These are phyloP conservation scores for Cyberlindnera samutprakarnensis DNA, from an alignment of 805 yeast species.

Conservation along the genomic window DNA sequence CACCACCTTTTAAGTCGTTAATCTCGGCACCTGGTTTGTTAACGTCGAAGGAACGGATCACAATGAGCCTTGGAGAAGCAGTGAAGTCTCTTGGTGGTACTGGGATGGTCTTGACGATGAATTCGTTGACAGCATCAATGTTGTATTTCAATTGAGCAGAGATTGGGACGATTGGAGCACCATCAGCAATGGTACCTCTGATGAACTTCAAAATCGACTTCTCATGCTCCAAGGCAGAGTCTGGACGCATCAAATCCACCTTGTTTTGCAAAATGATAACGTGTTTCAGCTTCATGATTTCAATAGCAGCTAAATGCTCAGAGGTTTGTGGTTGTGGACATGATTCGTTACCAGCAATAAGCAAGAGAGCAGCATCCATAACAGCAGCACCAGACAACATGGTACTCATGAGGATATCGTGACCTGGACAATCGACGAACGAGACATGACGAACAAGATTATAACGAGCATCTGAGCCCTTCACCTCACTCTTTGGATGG, in stretches of 20 bases:
- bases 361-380: constrained; percentile 96
- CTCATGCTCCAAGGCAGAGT: constrained; percentile 91
- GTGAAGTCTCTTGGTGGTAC: constrained; percentile 93
- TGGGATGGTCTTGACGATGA: constrained; percentile 90
- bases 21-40: constrained; percentile 98
- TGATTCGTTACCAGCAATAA: constrained; percentile 97
- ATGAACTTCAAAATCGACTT: constrained; percentile 87
- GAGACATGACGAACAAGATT: constrained; percentile 92
- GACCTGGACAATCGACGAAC: constrained; percentile 99
- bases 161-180: constrained; percentile 98
- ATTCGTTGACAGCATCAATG: constrained; percentile 97
- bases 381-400: constrained; percentile 99
- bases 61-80: constrained; percentile 91
- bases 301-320: constrained; percentile 98
- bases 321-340: constrained; percentile 99
- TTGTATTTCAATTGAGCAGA: constrained; percentile 98
- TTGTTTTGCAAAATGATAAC: constrained; percentile 95
- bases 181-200: constrained; percentile 97
- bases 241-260: constrained; percentile 98
- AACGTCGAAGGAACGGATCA: constrained; percentile 96
- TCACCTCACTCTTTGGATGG: constrained; percentile 82
- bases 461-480: constrained; percentile 86
- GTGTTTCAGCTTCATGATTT: constrained; percentile 96
- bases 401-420: constrained; percentile 99
- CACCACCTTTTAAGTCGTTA: constrained; percentile 97